phyloP scores from a whole-genome alignment of 2,329 filamentous ascomycete genomes.

The Cladophialophora psammophila region DNA sequence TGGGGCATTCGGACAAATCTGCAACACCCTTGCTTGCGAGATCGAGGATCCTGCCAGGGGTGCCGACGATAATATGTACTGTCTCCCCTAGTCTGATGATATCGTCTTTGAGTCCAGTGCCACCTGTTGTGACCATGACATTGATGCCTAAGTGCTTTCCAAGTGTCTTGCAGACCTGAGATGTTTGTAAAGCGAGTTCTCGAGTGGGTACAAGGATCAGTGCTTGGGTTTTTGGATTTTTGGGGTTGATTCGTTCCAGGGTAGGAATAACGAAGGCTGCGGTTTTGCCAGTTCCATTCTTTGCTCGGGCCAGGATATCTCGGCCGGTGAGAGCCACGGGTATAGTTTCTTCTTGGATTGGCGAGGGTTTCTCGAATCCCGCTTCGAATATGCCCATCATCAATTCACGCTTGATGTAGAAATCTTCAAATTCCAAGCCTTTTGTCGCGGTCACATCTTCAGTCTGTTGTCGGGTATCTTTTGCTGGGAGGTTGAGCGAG shows the following conservation, averaged over 20 bases:
- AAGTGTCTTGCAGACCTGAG: constrained; percentile 97
- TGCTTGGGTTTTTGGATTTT: constrained; percentile 94
- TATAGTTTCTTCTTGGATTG: constrained; percentile 99
- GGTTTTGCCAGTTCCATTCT: constrained; percentile 98
- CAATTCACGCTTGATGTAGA: constrained; percentile 90
- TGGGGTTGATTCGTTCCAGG: constrained; percentile 94
- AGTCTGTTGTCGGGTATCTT: constrained; percentile 59
- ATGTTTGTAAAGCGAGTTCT: constrained; percentile 97
- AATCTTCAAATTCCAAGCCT: constrained; percentile 96
- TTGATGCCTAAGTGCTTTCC: constrained; percentile 97
- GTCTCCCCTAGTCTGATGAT: constrained; percentile 93
- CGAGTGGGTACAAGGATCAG: constrained; percentile 95
- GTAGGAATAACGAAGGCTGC: constrained; percentile 97
- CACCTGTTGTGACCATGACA: constrained; percentile 99
- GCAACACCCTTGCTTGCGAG: constrained; percentile 95
- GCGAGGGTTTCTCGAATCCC: constrained; percentile 97
- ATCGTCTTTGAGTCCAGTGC: constrained; percentile 92
- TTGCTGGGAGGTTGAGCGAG: constrained; percentile 54
- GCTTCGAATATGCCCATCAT: constrained; percentile 99
- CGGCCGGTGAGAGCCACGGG: constrained; percentile 93
- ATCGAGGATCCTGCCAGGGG: constrained; percentile 94
- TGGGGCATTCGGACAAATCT: constrained; percentile 93
- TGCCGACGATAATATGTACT: constrained; percentile 97
- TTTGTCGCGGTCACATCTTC: constrained; percentile 96
- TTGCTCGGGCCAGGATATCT: constrained; percentile 94